Evolutionary conservation across 2,329 filamentous ascomycete genomes (phyloP).

Genomic region (Exophiala sideris): DNA sequence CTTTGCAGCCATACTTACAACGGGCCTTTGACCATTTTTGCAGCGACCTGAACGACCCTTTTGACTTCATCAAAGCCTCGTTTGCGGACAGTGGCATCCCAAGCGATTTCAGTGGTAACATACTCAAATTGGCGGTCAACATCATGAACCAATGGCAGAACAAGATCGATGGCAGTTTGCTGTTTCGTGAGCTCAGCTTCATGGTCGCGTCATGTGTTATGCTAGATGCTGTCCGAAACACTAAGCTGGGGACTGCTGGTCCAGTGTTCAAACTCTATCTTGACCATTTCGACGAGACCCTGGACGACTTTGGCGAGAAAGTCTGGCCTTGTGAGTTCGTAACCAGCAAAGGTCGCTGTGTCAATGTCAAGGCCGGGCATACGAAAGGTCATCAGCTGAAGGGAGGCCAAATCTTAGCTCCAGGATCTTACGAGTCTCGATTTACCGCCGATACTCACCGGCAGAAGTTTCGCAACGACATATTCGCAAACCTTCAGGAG

Average conservation of each 20-base stretch:
- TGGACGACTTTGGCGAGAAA: no score
- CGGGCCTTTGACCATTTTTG: slow-evolving; percentile 52
- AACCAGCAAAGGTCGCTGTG: no score
- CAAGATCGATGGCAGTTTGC: slow-evolving; percentile 23
- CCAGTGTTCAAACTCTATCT: no score
- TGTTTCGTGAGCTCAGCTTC: slow-evolving; percentile 46
- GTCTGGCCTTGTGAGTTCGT: no score
- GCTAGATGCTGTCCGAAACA: slow-evolving; percentile 44
- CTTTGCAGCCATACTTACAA: slow-evolving; percentile 48
- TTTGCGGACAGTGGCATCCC: slow-evolving; percentile 47
- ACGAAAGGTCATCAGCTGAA: no score
- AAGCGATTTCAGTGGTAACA: slow-evolving; percentile 49
- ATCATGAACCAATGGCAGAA: slow-evolving; percentile 25
- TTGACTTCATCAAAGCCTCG: slow-evolving; percentile 51
- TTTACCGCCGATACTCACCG: no score
- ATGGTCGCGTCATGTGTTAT: slow-evolving; percentile 53
- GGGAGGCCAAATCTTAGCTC: no score
- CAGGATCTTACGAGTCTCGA: no score
- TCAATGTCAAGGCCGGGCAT: no score
- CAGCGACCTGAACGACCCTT: slow-evolving; percentile 43
- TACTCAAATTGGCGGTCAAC: slow-evolving; percentile 46
- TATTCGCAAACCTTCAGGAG: no score
- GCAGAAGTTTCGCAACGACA: no score
- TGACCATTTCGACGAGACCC: no score
- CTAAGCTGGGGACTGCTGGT: slow-evolving; percentile 27